Percentiles rank a stretch among this genome's conserved stretches.
Conservation (phyloP, 2,329 filamentous ascomycete species). For the Fusarium equiseti region DNA sequence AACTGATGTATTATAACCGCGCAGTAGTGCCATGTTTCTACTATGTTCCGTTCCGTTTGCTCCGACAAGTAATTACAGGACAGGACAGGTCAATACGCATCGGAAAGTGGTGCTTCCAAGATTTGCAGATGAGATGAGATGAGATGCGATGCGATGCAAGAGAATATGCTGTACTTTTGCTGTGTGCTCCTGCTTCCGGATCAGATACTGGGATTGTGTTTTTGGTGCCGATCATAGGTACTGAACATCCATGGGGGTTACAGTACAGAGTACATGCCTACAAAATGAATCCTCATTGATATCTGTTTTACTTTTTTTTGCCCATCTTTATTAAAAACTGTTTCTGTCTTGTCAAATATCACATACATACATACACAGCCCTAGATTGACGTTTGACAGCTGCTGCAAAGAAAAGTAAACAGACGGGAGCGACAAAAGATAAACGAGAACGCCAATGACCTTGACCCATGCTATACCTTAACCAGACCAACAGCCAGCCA, state of each 20-base stretch:
- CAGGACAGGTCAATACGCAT: neutral
- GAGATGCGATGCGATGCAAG: conserved; percentile 11
- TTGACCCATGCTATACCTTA: conserved; percentile 23
- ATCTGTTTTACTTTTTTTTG: neutral
- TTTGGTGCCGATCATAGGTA: conserved; percentile 24
- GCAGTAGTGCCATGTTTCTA: conserved; percentile 1
- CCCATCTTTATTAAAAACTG: neutral
- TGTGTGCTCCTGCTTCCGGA: conserved; percentile 22
- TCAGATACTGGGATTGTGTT: conserved; percentile 33
- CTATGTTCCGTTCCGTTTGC: conserved; percentile 3
- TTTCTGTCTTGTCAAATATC: neutral
- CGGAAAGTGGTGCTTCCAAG: conserved; percentile 16
- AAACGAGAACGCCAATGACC: conserved; percentile 24
- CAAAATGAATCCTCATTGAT: neutral
- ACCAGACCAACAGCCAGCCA: conserved; percentile 38
- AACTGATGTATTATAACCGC: neutral
- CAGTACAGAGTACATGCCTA: neutral
- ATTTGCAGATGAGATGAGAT: conserved; percentile 10
- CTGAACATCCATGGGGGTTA: neutral
- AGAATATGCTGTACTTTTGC: conserved; percentile 21
- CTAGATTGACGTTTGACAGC: conserved; percentile 6
- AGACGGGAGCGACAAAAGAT: conserved; percentile 4
- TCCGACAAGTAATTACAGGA: conserved; percentile 9
- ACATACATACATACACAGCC: neutral
- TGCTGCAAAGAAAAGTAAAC: conserved; percentile 6